phyloP scores from a whole-genome alignment of 352 stramenopile species.

The Phytophthora uliginosa region DNA sequence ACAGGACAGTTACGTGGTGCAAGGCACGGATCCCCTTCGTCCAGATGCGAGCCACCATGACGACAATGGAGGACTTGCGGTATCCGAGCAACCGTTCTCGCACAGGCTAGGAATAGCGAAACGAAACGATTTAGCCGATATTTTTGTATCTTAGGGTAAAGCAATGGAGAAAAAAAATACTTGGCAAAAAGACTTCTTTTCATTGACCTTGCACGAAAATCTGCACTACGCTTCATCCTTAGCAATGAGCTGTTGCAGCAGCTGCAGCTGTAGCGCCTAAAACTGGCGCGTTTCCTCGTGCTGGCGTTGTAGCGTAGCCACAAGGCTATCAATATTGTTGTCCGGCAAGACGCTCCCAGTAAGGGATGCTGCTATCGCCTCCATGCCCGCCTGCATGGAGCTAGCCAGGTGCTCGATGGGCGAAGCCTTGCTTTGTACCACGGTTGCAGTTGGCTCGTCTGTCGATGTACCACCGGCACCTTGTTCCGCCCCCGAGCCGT shows the following conservation, averaged over 20 bases:
- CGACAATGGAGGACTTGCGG: neutral
- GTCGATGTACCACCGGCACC: neutral
- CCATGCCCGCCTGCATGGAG: neutral
- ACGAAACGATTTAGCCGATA: neutral
- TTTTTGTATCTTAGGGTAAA: neutral
- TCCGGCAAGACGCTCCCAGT: neutral
- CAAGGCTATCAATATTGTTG: neutral
- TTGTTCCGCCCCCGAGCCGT: neutral
- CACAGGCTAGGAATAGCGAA: neutral
- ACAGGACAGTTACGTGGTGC: slow-evolving; percentile 3
- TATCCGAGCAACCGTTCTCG: neutral
- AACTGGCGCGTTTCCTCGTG: slow-evolving; percentile 1
- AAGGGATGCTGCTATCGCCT: too few species aligned
- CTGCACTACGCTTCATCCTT: neutral
- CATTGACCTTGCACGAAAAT: neutral
- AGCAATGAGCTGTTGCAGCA: neutral
- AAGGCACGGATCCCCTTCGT: neutral
- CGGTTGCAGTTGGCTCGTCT: neutral
- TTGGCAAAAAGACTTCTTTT: too few species aligned
- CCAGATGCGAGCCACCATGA: neutral
- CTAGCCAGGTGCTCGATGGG: slow-evolving; percentile 2
- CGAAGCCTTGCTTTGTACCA: neutral
- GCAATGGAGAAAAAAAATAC: neutral
- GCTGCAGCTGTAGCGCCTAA: neutral
- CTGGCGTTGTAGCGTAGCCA: neutral